These are phyloP conservation scores for Fremontodendron californicum DNA, from an alignment of 345 rosid genomes.

Conservation along the genomic window DNA sequence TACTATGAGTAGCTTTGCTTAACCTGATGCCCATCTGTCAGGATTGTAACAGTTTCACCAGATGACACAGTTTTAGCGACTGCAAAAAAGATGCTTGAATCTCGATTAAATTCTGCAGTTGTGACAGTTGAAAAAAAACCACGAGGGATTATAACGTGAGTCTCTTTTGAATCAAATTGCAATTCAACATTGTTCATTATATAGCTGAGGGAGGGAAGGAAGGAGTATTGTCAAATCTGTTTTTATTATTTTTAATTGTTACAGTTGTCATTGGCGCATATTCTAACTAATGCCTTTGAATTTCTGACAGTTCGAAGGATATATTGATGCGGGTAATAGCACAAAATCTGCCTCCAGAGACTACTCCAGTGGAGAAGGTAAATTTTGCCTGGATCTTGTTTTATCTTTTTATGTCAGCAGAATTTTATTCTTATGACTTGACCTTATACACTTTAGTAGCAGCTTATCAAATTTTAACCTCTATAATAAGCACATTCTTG, in stretches of 20 bases:
- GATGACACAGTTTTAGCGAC: slow-evolving; percentile 71
- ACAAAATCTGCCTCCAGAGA: slow-evolving; percentile 69
- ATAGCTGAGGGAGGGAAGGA: neutral
- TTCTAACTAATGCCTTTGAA: slow-evolving; percentile 18
- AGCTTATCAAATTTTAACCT: neutral
- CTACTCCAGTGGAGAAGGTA: slow-evolving; percentile 86
- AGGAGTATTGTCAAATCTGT: neutral
- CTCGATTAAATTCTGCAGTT: slow-evolving; percentile 64
- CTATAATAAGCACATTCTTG: neutral
- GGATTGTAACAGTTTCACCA: slow-evolving; percentile 79
- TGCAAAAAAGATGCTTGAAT: slow-evolving; percentile 89
- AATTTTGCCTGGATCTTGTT: neutral
- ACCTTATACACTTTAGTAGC: neutral
- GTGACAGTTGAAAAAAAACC: slow-evolving; percentile 76
- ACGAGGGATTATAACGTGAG: slow-evolving; percentile 88
- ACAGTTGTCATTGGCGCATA: neutral
- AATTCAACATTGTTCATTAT: neutral
- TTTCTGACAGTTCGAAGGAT: slow-evolving; percentile 74
- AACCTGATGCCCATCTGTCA: slow-evolving; percentile 35
- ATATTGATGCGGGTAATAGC: slow-evolving; percentile 95
- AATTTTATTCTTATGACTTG: neutral
- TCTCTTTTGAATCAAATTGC: slow-evolving; percentile 17
- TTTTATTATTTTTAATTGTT: neutral
- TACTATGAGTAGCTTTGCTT: slow-evolving; percentile 15
- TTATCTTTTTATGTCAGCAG: neutral